Percentiles rank a stretch among this genome's conserved stretches.
These are phyloP conservation scores for Talaromyces nanjingensis DNA, from an alignment of 495 filamentous ascomycete species.

Conservation along the genomic window DNA sequence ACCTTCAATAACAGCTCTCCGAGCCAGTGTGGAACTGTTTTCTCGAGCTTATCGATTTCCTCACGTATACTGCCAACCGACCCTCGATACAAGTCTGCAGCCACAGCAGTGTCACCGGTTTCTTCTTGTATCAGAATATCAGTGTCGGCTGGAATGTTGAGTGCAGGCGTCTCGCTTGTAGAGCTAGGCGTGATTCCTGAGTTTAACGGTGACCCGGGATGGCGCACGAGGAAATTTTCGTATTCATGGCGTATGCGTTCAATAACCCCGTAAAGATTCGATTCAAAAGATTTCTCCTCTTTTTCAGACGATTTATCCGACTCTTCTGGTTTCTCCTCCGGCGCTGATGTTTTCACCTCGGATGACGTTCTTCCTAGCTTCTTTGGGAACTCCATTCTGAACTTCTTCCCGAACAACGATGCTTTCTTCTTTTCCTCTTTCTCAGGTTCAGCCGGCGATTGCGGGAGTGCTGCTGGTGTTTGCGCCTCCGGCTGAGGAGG, in stretches of 20 bases:
- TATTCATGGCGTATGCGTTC: conserved; percentile 74
- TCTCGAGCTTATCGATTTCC: conserved; percentile 79
- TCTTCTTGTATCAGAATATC: conserved; percentile 95
- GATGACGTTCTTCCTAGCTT: conserved; percentile 72
- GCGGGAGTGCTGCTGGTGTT: conserved; percentile 40
- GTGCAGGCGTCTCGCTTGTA: conserved; percentile 75
- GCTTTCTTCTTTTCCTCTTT: conserved; percentile 66
- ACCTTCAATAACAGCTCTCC: conserved; percentile 81
- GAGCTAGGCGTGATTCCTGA: conserved; percentile 69
- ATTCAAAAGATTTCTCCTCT: conserved; percentile 72
- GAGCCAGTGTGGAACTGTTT: conserved; percentile 80
- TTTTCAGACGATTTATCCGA: conserved; percentile 58
- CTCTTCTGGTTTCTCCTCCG: conserved; percentile 77
- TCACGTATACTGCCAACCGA: conserved; percentile 69
- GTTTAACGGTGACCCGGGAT: conserved; percentile 45
- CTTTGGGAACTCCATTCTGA: conserved; percentile 81
- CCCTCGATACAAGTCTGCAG: conserved; percentile 85
- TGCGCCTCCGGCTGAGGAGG: conserved; percentile 36
- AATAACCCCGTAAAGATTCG: conserved; percentile 73
- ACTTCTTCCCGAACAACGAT: conserved; percentile 77
- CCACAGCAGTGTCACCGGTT: conserved; percentile 75
- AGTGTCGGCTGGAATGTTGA: conserved; percentile 71
- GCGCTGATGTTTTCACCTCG: conserved; percentile 65
- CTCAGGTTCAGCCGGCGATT: conserved; percentile 59
- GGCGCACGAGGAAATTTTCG: conserved; percentile 57